Base-by-base conservation (phyloP, 2,329 filamentous ascomycete genomes). In the Penicillium concentricum region DNA sequence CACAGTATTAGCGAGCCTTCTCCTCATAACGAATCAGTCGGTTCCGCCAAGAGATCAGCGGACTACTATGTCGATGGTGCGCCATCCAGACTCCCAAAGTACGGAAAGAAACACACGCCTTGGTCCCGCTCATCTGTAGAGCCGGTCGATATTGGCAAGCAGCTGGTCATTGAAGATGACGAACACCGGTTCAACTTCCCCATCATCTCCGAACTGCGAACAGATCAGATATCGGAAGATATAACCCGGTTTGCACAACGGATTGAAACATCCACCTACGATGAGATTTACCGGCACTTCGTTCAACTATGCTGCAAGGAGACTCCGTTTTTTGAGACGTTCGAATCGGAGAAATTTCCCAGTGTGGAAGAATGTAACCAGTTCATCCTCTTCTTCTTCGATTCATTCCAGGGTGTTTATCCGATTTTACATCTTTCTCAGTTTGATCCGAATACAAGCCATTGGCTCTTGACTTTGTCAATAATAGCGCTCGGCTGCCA, bases 401-500 rank as follows among this genome's bases (percentile, higher is more conserved):
- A 70, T 38, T 68, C 71, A 42, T 78, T 78, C 32, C 73, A 78
- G 41, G 61, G 70, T 3, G 69, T 72, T 46, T 74, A 77, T 47
- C 77, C 77, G 7, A 71, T 78, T 28, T 58, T 77, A 34, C 76
- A 78, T 58, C 59, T 63, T 42, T 57, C 72, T 39, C 73, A 72
- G 6, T 75, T 78, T 54, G 61, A 75, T 48, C 59, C 67, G 5
- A 72, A 73, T 22, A 58, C 55, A 46, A 70, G 66, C 30, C 72
- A 78, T 55, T 79, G 76, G 76, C 61, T 78, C 13, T 60, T 78
- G 42, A 66, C 69, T 5, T 60, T 79, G 48, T 73, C 77, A 15
- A 61, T 78, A 41, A 63, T 75, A 30, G 69, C 76, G 43, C 67
- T 78, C 47, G 77, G 77, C 7, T 75, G 74, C 51, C 74, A 74